Conservation (phyloP, 208 protist genomes). For the Angomonas deanei region DNA sequence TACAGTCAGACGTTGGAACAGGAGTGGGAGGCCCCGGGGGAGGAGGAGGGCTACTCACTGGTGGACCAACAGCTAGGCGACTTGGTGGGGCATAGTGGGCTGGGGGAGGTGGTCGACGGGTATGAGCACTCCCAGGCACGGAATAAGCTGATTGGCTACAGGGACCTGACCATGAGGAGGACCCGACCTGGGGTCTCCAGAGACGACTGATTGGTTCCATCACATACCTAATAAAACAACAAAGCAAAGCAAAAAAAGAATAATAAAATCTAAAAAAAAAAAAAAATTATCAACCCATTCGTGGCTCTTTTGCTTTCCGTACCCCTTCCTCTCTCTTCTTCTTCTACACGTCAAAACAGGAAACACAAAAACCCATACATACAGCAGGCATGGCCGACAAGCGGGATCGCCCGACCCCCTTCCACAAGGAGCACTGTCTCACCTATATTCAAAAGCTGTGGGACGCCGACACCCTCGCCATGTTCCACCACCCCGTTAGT, state of each 20-base stretch:
- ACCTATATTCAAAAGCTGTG: slow-evolving; percentile 64
- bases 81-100: slow-evolving; percentile 49
- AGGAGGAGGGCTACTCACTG: slow-evolving; percentile 27
- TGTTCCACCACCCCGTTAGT: slow-evolving; percentile 87
- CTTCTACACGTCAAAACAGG: neutral
- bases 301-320: neutral
- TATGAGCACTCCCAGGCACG: slow-evolving; percentile 60
- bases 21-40: neutral
- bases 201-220: slow-evolving; percentile 22
- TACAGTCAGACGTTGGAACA: slow-evolving; percentile 5
- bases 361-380: neutral
- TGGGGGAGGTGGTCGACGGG: slow-evolving; percentile 52
- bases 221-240: slow-evolving; percentile 3
- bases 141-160: slow-evolving; percentile 64
- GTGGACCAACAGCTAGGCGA: slow-evolving; percentile 80
- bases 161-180: slow-evolving; percentile 85
- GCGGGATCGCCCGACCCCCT: slow-evolving; percentile 8
- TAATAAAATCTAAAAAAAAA: slow-evolving; percentile 1
- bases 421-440: slow-evolving; percentile 57
- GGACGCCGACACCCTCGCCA: slow-evolving; percentile 68
- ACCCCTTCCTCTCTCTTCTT: neutral
- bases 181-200: slow-evolving; percentile 71
- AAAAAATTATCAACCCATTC: neutral
- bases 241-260: neutral
- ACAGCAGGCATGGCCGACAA: slow-evolving; percentile 18